Base-by-base conservation (phyloP, 306 rosid species). In the Vachellia collinsii region DNA sequence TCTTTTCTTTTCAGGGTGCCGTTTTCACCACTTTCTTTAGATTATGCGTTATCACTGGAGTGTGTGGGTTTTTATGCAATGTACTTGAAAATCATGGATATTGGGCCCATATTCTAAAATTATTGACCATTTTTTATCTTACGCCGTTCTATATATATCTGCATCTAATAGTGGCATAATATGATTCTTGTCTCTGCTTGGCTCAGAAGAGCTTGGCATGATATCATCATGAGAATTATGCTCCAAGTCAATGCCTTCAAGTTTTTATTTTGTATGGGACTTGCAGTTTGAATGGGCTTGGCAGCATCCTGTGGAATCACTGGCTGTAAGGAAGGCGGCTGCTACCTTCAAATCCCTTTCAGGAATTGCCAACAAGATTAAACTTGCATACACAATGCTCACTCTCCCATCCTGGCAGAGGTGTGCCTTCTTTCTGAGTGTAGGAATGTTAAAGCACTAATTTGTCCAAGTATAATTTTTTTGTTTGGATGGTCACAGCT, bases 271-370 rank as follows among this genome's bases (percentile, higher is more conserved):
- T 74, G 68, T 72, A 66, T 84, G 69, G 79, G 72, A 78, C 8
- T 54, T 90, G 88, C 94, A 95, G 98, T 95, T 95, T 86, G 99
- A 93, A 88, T 95, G 99, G 99, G 99, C 99, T 8, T 95, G 98
- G 99, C 99, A 95, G 86, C 97, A 95, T 82, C 99, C 99, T 19
- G 89, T 73, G 38, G 91, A 90, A 83, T 95, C 98, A 11, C 82
- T 92, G 88, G 98, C 97, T 0, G 99, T 95, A 50, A 91, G 98
- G 86, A 87, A 88, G 74, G 94, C 97, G 50, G 98, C 99, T 68
- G 90, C 87, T 37, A 80, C 56, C 77, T 95, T 95, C 79, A 95
- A 93, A 86, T 89, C 98, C 69, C 91, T 91, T 10, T 92, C 98
- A 9, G 99, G 99, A 77, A 37, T 93, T 59, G 90, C 89, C 69